These are phyloP conservation scores for Papiliotrema terrestris DNA, from an alignment of 1,284 basidiomycete species.

Conservation along the genomic window DNA sequence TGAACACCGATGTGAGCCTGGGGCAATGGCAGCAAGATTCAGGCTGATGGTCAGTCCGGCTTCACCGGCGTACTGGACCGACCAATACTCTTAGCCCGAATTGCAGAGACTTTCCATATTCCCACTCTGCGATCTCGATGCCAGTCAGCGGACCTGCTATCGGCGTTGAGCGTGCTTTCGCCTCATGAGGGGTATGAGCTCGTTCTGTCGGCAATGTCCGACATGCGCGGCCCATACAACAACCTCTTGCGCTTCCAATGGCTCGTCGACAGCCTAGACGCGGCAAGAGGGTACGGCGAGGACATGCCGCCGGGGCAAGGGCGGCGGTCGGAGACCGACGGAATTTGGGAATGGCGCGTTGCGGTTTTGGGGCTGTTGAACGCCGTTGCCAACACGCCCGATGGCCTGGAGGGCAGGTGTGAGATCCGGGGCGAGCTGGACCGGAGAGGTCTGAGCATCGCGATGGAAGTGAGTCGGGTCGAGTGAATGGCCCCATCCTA, in stretches of 20 bases:
- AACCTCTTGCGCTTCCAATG: constrained; percentile 77
- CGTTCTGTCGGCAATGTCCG: constrained; percentile 73
- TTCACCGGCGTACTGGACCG: constrained; percentile 67
- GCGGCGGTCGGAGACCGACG: constrained; percentile 55
- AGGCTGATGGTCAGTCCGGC: constrained; percentile 53
- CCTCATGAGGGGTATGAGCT: constrained; percentile 66
- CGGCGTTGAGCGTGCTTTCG: constrained; percentile 75
- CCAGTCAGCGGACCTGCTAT: constrained; percentile 71
- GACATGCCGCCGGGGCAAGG: not conserved
- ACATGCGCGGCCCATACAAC: constrained; percentile 66
- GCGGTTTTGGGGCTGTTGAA: constrained; percentile 76
- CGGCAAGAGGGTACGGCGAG: constrained; percentile 19
- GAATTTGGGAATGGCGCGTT: constrained; percentile 75
- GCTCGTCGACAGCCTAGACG: constrained; percentile 62
- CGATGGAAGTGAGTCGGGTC: constrained; percentile 63
- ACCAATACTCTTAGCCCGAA: constrained; percentile 65
- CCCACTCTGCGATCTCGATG: constrained; percentile 65
- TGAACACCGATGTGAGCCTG: constrained; percentile 74
- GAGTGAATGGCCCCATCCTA: too few relatives aligned
- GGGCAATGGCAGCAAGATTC: not conserved
- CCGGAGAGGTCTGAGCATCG: constrained; percentile 74
- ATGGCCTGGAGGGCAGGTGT: constrained; percentile 72
- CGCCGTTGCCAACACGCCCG: constrained; percentile 71
- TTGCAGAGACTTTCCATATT: constrained; percentile 66
- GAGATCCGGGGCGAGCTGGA: constrained; percentile 74